A percentile compares a stretch with the other conserved stretches of the same genome.
Conservation (phyloP, 164 flowering plant genomes). For the Chloranthus sessilifolius region DNA sequence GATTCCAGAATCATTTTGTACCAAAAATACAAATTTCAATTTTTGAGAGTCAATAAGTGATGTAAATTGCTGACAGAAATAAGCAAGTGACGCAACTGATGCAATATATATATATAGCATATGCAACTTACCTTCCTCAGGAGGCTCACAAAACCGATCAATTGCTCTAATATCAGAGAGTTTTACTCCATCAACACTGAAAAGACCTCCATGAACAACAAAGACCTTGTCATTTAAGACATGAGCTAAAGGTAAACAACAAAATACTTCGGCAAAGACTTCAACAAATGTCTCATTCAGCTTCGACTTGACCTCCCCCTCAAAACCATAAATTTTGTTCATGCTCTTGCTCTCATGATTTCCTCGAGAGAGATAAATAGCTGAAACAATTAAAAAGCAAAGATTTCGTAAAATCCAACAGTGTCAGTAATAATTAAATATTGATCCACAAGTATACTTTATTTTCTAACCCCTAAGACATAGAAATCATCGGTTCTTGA, state of each 20-base stretch:
- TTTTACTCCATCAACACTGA: constrained; percentile 97
- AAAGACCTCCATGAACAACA: constrained; percentile 98
- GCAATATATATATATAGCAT: neutral
- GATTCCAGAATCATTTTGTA: no score
- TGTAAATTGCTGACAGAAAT: no score
- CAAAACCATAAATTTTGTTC: constrained; percentile 99
- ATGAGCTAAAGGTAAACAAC: constrained; percentile 91
- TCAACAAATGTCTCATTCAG: constrained; percentile 86
- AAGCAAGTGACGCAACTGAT: no score
- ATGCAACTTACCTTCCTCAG: constrained; percentile 79
- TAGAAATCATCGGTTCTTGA: no score
- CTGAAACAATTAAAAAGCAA: constrained; percentile 37
- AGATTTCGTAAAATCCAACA: neutral
- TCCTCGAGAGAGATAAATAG: constrained; percentile 87
- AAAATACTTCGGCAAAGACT: constrained; percentile 96
- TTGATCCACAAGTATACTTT: no score
- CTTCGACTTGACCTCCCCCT: constrained; percentile 94
- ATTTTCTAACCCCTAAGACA: no score
- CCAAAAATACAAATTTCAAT: no score
- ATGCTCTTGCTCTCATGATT: constrained; percentile 99
- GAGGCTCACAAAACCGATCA: constrained; percentile 97
- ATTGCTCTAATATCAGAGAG: constrained; percentile 82
- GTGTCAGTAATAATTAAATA: no score
- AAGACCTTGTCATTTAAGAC: constrained; percentile 82
- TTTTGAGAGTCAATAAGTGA: no score